Base-by-base conservation (phyloP, 768 basidiomycete species). In the Tylopilus cervinicoccineus region DNA sequence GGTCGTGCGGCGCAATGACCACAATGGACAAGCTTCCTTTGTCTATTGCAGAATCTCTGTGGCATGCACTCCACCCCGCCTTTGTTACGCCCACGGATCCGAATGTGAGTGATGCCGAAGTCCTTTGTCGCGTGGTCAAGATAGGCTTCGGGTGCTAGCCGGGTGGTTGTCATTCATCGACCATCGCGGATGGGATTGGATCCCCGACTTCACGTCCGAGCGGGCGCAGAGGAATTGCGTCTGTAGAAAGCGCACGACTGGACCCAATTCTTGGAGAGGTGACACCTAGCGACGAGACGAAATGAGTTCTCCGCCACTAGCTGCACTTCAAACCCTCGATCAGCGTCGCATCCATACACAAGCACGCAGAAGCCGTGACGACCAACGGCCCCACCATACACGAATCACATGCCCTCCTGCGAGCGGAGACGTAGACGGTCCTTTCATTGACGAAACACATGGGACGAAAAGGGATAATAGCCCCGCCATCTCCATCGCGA, bases 11-110 rank as follows among this genome's bases (percentile, higher is more conserved):
- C 14, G 29, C 38, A 19, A 36, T 23, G 27, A 38, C 11, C 20
- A 45, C 55, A 52, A n/a, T 28, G 36, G 20, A 23, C 43, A 10
- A 16, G 13, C 13, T 32, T 39, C n/a, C 56, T 48, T 58, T 59
- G 57, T 58, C 43, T 13, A n/a, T 16, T 26, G 38, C 43, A 42
- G 29, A 26, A 27, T n/a, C 20, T 31, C 28, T 45, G n/a, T n/a
- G n/a, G n/a, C n/a, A n/a, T 27, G 22, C 37, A 16, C 41, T 42
- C 24, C 37, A 6, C 43, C n/a, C 38, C 37, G 24, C 45, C 58
- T 61, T 62, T 61, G 56, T 59, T n/a, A 37, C 29, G 9, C 43
- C 36, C 45, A 41, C 23, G 20, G 19, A 31, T 38, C 27, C 41
- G 47, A 31, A 26, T 22, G 23, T 38, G 32, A 22, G 26, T 53